These are phyloP conservation scores for Chlorencoelia australis DNA, from an alignment of 2,329 filamentous ascomycete species.

Conservation along the genomic window DNA sequence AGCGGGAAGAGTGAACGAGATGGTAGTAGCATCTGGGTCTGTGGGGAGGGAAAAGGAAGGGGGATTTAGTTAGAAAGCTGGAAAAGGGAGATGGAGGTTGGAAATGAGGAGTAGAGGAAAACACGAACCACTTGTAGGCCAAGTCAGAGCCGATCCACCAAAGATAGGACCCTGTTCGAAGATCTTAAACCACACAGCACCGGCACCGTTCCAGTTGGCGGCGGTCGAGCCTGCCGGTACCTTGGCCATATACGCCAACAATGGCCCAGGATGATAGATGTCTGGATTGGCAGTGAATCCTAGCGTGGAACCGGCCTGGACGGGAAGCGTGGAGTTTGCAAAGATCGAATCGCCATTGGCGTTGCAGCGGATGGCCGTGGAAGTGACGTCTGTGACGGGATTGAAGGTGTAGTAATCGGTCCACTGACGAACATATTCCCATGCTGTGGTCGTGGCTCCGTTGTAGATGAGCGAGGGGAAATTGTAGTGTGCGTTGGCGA, in stretches of 20 bases:
- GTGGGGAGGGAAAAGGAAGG: too few relatives aligned
- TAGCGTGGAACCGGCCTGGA: constrained; percentile 19
- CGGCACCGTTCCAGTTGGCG: constrained; percentile 18
- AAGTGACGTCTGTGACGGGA: constrained; percentile 24
- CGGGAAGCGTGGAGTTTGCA: constrained; percentile 13
- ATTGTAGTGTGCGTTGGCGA: constrained; percentile 20
- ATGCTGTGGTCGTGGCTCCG: constrained; percentile 12
- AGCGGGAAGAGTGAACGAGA: constrained; percentile 24
- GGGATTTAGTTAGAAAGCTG: too few relatives aligned
- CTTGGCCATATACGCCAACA: constrained; percentile 21
- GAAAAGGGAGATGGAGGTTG: not conserved
- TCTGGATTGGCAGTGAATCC: constrained; percentile 18
- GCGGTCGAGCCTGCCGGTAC: constrained; percentile 18
- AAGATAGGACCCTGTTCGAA: constrained; percentile 16
- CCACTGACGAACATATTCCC: constrained; percentile 22
- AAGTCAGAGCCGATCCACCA: constrained; percentile 13
- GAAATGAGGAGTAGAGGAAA: not conserved
- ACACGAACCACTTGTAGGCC: constrained; percentile 18
- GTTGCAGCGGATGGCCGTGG: constrained; percentile 32
- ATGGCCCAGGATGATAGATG: constrained; percentile 23
- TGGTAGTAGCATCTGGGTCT: constrained; percentile 9
- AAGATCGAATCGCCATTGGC: constrained; percentile 25
- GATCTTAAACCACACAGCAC: constrained; percentile 24
- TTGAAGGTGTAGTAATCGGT: constrained; percentile 19
- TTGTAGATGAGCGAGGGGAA: constrained; percentile 14